phyloP scores from a whole-genome alignment of 164 flowering plant species.

The Aristolochia fimbriata region DNA sequence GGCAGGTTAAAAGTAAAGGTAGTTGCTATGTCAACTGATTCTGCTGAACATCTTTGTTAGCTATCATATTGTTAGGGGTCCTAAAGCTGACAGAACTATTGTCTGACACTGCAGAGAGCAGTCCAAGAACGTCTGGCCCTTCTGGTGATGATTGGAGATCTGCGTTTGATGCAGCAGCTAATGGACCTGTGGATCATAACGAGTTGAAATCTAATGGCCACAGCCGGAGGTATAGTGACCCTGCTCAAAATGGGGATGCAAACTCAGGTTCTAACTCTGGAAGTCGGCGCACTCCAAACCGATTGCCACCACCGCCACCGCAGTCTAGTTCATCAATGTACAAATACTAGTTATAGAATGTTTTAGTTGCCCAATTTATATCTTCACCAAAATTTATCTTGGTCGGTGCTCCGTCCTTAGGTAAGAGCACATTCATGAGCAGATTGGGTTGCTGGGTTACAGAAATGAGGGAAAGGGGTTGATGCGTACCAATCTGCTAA shows the following conservation, averaged over 20 bases:
- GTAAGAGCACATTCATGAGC: constrained; percentile 4
- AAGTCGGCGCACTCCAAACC: constrained; percentile 80
- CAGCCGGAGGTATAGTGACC: constrained; percentile 64
- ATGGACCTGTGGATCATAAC: constrained; percentile 38
- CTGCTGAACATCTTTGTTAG: background rate
- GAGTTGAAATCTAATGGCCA: constrained; percentile 54
- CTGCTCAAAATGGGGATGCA: constrained; percentile 67
- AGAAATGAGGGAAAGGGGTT: background rate
- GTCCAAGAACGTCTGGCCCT: constrained; percentile 50
- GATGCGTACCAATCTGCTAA: constrained; percentile 1
- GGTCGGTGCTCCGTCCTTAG: background rate
- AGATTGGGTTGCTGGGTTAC: constrained; percentile 3
- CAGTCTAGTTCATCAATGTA: constrained; percentile 42
- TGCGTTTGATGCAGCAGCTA: constrained; percentile 90
- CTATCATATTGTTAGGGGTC: background rate
- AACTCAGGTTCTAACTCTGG: constrained; percentile 43
- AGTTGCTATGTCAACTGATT: too few relatives aligned
- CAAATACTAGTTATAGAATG: constrained; percentile 35
- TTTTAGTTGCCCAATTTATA: constrained; percentile 11
- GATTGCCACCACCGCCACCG: constrained; percentile 89
- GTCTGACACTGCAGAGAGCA: constrained; percentile 43
- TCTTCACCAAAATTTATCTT: constrained; percentile 7
- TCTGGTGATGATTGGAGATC: constrained; percentile 88
- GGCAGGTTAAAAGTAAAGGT: too few relatives aligned
- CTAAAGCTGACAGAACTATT: background rate